Base-by-base conservation (phyloP, 75 land plant species). In the Sequoia sempervirens region DNA sequence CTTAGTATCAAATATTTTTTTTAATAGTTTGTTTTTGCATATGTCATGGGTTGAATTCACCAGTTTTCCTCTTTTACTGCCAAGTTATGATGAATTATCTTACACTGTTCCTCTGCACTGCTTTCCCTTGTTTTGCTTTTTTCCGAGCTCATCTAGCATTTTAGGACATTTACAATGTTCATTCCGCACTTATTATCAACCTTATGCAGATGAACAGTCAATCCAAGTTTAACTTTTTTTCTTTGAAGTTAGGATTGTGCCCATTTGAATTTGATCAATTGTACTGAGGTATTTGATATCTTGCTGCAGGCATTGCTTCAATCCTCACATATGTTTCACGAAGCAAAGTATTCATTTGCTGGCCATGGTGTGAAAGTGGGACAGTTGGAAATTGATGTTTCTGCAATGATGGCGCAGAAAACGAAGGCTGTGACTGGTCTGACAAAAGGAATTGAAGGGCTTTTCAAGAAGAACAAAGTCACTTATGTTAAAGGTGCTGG, bases 401-500 rank as follows among this genome's bases (percentile, higher is more conserved):
- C 97, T 30, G 93, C 92, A 64, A 97, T 97, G 99, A 88, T 97
- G 94, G 89, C 92, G 46, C 99, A 95, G 84, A 97, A 79, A 93
- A 95, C 1, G 76, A 93, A 93, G 78, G 98, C 99, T 56, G 99
- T 95, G 0, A 58, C 92, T 53, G 91, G 91, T 66, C 92, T 97
- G 41, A 97, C 99, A 14, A 83, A 88, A 69, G 99, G 97, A 43
- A 91, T 97, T 73, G 99, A 97, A 84, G 99, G 99, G 12, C 91
- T 97, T 18, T 97, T 97, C 84, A 97, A 97, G 94, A 97, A 97
- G 81, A 97, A 97, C 87, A 97, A 97, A 79, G 96, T 97, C 15
- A 94, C 82, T 58, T 97, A 97, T 84, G 93, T 97, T 61, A 97
- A 97, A 83, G 99, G 99, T 18, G 90, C 83, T 85, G 99, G 99